These are phyloP conservation scores for Haplographium delicatum DNA, from an alignment of 495 filamentous ascomycete genomes.

Conservation along the genomic window DNA sequence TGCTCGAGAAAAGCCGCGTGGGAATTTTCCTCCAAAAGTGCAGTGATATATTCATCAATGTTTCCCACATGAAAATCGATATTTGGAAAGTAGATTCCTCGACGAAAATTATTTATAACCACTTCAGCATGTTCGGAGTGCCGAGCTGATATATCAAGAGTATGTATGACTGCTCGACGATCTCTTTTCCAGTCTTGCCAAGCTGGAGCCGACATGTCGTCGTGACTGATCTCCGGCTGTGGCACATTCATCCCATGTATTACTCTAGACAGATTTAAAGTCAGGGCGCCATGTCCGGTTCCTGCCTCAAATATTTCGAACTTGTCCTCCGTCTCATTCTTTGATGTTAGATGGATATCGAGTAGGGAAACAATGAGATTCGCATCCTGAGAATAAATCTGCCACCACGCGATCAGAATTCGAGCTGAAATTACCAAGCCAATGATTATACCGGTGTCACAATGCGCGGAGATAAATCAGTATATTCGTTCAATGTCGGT, in stretches of 20 bases:
- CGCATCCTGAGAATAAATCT: slow-evolving; percentile 72
- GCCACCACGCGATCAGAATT: slow-evolving; percentile 15
- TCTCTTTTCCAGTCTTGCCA: slow-evolving; percentile 38
- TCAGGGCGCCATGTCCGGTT: slow-evolving; percentile 73
- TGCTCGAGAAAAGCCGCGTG: slow-evolving; percentile 57
- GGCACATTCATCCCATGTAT: slow-evolving; percentile 65
- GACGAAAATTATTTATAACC: slow-evolving; percentile 58
- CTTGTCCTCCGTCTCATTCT: slow-evolving; percentile 19
- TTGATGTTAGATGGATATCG: slow-evolving; percentile 55
- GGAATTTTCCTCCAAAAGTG: slow-evolving; percentile 37
- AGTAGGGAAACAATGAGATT: slow-evolving; percentile 67
- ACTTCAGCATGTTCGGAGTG: slow-evolving; percentile 55
- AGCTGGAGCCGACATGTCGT: slow-evolving; percentile 7
- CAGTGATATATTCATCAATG: slow-evolving; percentile 55
- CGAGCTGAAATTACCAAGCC: background rate
- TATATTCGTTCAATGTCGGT: slow-evolving; percentile 68
- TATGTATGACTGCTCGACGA: slow-evolving; percentile 65
- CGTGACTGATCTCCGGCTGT: slow-evolving; percentile 14
- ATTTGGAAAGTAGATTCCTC: slow-evolving; percentile 60
- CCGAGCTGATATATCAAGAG: slow-evolving; percentile 54
- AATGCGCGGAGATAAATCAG: slow-evolving; percentile 53
- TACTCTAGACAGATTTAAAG: slow-evolving; percentile 65
- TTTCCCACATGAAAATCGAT: slow-evolving; percentile 69
- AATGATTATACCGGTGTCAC: slow-evolving; percentile 60
- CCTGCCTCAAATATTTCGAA: slow-evolving; percentile 77